phyloP scores from a whole-genome alignment of 768 basidiomycete species.

The Ramaria rubella region DNA sequence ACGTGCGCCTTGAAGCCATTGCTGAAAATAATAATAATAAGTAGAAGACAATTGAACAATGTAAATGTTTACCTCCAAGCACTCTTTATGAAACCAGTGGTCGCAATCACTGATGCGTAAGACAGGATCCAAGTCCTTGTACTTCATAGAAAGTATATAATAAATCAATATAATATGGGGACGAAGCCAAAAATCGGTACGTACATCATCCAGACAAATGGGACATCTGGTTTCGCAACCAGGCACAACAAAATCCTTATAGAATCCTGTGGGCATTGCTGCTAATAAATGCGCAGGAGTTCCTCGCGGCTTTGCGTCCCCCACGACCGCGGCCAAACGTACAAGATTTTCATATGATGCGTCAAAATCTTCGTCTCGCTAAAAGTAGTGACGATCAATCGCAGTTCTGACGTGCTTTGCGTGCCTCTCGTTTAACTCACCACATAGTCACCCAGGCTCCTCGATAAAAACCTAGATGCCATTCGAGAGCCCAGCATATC shows the following conservation, averaged over 20 bases:
- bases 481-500: conserved; percentile 1
- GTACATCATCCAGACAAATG: conserved; percentile 78
- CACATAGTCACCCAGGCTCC: conserved; percentile 39
- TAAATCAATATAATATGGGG: conserved; percentile 8
- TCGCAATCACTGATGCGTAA: conserved; percentile 63
- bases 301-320: conserved; percentile 60
- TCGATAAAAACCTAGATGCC: conserved; percentile 1
- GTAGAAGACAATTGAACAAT: background rate
- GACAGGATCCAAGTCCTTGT: conserved; percentile 52
- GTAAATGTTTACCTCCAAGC: conserved; percentile 52
- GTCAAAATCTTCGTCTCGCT: conserved; percentile 76
- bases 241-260: conserved; percentile 59
- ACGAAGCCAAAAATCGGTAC: conserved; percentile 23
- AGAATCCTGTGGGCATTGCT: conserved; percentile 51
- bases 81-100: conserved; percentile 77
- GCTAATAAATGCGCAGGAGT: conserved; percentile 58
- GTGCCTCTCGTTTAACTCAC: conserved; percentile 40
- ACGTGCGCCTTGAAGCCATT: conserved; percentile 73
- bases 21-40: conserved; percentile 33
- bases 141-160: conserved; percentile 39
- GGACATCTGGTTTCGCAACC: conserved; percentile 73
- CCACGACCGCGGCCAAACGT: conserved; percentile 49
- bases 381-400: conserved; percentile 7
- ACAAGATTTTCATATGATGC: conserved; percentile 66
- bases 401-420: background rate